Conservation (phyloP, 352 stramenopile genomes). For the Phytophthora macrochlamydospora region DNA sequence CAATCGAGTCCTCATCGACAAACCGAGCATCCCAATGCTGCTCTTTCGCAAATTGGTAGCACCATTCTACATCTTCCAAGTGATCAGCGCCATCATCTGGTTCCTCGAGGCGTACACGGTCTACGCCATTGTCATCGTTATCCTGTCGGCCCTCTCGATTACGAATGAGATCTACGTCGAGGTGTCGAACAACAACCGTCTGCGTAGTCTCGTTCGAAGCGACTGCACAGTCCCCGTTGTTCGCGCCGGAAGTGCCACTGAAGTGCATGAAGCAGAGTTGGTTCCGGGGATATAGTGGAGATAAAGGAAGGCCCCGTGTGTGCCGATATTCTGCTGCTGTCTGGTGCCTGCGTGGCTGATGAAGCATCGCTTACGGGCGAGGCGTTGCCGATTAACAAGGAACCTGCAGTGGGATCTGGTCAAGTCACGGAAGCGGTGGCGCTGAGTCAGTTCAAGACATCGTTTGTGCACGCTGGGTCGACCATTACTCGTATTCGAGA, state of each 20-base stretch:
- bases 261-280: slow-evolving; percentile 43
- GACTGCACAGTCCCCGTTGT: slow-evolving; percentile 38
- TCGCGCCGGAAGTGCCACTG: slow-evolving; percentile 7
- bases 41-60: slow-evolving; percentile 58
- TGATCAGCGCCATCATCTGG: slow-evolving; percentile 60
- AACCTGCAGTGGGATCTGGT: slow-evolving; percentile 21
- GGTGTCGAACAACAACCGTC: slow-evolving; percentile 46
- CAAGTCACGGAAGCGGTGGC: slow-evolving; percentile 36
- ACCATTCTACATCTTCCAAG: slow-evolving; percentile 70
- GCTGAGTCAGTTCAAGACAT: slow-evolving; percentile 25
- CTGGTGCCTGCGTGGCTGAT: slow-evolving; percentile 46
- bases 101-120: slow-evolving; percentile 50
- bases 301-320: slow-evolving; percentile 38
- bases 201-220: slow-evolving; percentile 48
- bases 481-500: slow-evolving; percentile 34
- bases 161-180: slow-evolving; percentile 53
- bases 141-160: slow-evolving; percentile 50
- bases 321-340: slow-evolving; percentile 56
- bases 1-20: slow-evolving; percentile 59
- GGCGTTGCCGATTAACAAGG: slow-evolving; percentile 40
- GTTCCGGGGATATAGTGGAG: slow-evolving; percentile 62
- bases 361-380: slow-evolving; percentile 60
- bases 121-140: slow-evolving; percentile 56
- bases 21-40: slow-evolving; percentile 41
- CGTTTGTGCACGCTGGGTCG: slow-evolving; percentile 43